Conservation (phyloP, 1,284 basidiomycete species). For the Golubevia pallescens region DNA sequence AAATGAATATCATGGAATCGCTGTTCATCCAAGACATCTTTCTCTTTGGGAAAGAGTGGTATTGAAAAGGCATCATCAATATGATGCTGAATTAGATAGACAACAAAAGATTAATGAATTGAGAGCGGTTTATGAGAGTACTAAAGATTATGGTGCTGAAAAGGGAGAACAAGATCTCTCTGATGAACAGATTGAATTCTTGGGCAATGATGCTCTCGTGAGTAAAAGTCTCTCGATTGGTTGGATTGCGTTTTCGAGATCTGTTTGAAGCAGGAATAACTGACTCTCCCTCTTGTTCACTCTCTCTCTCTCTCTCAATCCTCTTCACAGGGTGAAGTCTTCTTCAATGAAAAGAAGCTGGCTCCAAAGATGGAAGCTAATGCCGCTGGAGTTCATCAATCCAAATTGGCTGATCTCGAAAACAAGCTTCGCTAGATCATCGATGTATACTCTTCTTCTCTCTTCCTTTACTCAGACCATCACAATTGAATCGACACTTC, state of each 20-base stretch:
- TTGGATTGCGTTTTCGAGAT: not conserved
- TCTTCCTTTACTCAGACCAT: no score
- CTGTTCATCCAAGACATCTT: conserved; percentile 69
- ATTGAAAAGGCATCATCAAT: conserved; percentile 67
- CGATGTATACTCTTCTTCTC: no score
- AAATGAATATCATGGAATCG: conserved; percentile 69
- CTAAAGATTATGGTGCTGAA: conserved; percentile 13
- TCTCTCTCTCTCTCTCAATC: not conserved
- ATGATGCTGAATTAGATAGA: conserved; percentile 68
- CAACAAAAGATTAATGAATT: conserved; percentile 68
- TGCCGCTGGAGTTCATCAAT: conserved; percentile 16
- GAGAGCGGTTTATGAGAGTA: conserved; percentile 65
- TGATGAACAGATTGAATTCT: conserved; percentile 41
- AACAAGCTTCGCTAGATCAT: conserved; percentile 14
- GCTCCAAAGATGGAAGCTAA: not conserved
- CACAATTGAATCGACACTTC: no score
- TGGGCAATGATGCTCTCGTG: conserved; percentile 18
- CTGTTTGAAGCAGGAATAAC: not conserved
- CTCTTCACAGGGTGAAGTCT: conserved; percentile 24
- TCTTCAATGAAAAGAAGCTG: conserved; percentile 26
- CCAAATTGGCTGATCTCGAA: conserved; percentile 51
- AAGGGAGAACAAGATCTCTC: conserved; percentile 29
- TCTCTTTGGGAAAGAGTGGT: conserved; percentile 67
- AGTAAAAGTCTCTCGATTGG: not conserved
- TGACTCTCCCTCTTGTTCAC: not conserved